A percentile compares a stretch with the other conserved stretches of the same genome.
These are phyloP conservation scores for Penicillium hordei DNA, from an alignment of 2,329 filamentous ascomycete species.

Conservation along the genomic window DNA sequence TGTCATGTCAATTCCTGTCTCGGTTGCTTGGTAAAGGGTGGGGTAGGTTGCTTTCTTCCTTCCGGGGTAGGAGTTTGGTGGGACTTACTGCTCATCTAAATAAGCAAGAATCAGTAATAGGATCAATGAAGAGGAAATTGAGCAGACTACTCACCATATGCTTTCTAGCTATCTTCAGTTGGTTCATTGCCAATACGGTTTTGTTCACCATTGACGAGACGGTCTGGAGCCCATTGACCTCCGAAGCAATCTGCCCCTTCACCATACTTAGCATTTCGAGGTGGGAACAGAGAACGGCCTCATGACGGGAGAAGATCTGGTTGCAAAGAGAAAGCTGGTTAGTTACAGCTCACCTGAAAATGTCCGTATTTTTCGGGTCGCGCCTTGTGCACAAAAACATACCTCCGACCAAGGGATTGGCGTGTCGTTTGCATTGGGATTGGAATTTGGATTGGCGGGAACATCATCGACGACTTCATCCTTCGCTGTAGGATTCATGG, in stretches of 20 bases:
- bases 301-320: conserved; percentile 44
- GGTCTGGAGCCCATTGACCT: conserved; percentile 30
- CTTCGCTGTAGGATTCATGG: conserved; percentile 9
- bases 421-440: neutral
- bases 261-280: conserved; percentile 40
- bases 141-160: conserved; percentile 35
- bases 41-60: neutral
- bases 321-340: neutral
- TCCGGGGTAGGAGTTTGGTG: neutral
- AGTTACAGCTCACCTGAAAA: neutral
- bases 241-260: conserved; percentile 29
- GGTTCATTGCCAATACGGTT: conserved; percentile 39
- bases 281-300: conserved; percentile 42
- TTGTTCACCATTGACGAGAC: conserved; percentile 42
- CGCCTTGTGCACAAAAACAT: conserved; percentile 7
- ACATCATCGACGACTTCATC: neutral
- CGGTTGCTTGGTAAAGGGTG: neutral
- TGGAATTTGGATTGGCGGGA: neutral
- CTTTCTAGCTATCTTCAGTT: conserved; percentile 37
- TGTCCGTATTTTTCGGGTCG: neutral
- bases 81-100: conserved; percentile 23
- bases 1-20: neutral
- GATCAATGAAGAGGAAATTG: no score
- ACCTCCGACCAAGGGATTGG: conserved; percentile 25
- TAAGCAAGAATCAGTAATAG: conserved; percentile 3